Percentiles rank a stretch among this genome's conserved stretches.
These are phyloP conservation scores for Penicillium concentricum DNA, from an alignment of 2,329 filamentous ascomycete genomes.

Conservation along the genomic window DNA sequence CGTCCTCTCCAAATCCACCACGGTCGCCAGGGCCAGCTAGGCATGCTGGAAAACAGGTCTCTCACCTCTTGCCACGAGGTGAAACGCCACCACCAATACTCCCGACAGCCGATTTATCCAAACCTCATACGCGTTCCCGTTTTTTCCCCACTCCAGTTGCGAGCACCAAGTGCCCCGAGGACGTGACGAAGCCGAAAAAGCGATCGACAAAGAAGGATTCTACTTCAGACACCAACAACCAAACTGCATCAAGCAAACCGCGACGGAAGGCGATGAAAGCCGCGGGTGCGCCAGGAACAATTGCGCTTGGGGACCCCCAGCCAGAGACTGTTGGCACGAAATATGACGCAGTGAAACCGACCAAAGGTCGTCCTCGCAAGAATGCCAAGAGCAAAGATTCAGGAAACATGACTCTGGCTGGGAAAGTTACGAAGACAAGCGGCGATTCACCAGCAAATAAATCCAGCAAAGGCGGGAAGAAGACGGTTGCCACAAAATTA, in stretches of 20 bases:
- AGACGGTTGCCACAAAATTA: constrained; percentile 1
- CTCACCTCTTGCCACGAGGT: constrained; percentile 20
- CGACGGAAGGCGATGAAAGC: constrained; percentile 16
- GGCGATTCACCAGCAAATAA: constrained; percentile 13
- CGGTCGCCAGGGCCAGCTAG: constrained; percentile 30
- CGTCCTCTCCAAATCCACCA: constrained; percentile 42
- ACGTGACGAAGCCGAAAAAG: constrained; percentile 12
- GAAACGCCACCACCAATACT: constrained; percentile 27
- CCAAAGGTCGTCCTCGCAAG: constrained; percentile 24
- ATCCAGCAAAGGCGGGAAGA: constrained; percentile 12
- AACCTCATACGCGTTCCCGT: constrained; percentile 23
- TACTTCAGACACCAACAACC: constrained; percentile 5
- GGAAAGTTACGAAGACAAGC: constrained; percentile 37
- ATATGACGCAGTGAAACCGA: constrained; percentile 21
- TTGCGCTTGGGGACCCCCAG: not conserved
- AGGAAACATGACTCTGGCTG: constrained; percentile 36
- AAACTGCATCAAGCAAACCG: constrained; percentile 9
- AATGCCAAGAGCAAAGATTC: constrained; percentile 24
- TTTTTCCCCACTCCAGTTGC: constrained; percentile 23
- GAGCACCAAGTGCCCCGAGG: constrained; percentile 1
- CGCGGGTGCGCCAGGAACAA: constrained; percentile 8
- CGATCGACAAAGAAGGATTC: constrained; percentile 11
- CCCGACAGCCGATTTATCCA: constrained; percentile 29
- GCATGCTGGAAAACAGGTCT: constrained; percentile 13
- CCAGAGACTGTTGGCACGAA: constrained; percentile 10